Evolutionary conservation across 2,329 filamentous ascomycete genomes (phyloP).

Genomic region (Pestalotiopsis sp.): DNA sequence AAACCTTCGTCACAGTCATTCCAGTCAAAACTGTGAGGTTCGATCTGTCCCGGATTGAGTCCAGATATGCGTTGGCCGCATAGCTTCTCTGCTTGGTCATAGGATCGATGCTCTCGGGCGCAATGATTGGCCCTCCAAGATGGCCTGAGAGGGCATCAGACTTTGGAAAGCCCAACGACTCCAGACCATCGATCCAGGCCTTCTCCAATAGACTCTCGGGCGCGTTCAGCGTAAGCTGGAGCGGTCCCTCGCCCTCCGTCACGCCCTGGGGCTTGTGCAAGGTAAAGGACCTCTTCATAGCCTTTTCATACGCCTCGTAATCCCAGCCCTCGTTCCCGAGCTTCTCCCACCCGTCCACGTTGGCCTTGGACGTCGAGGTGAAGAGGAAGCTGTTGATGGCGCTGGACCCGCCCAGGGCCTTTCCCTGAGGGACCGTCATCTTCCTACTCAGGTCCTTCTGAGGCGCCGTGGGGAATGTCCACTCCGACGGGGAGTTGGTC

Average conservation of each 20-base stretch:
- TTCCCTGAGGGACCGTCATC: constrained; percentile 14
- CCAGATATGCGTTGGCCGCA: constrained; percentile 18
- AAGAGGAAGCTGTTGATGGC: constrained; percentile 18
- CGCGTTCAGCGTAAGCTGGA: constrained; percentile 11
- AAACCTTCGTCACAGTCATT: constrained; percentile 10
- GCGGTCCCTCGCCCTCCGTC: constrained; percentile 8
- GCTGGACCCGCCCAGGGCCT: constrained; percentile 19
- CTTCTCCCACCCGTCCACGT: constrained; percentile 17
- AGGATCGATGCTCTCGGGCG: constrained; percentile 17
- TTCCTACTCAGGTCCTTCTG: constrained; percentile 3
- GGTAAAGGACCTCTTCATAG: constrained; percentile 5
- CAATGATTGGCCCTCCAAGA: constrained; percentile 8
- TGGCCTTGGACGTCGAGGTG: constrained; percentile 11
- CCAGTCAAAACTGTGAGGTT: constrained; percentile 18
- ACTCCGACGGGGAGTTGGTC: constrained; percentile 11
- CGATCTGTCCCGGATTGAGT: neutral
- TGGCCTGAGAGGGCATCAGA: constrained; percentile 14
- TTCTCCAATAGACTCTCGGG: constrained; percentile 12
- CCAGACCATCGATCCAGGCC: constrained; percentile 13
- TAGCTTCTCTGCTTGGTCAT: constrained; percentile 16
- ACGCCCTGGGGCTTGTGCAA: neutral
- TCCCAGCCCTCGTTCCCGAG: constrained; percentile 22
- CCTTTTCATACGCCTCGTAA: constrained; percentile 17
- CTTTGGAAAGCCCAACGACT: constrained; percentile 8
- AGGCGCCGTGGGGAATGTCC: constrained; percentile 16